Evolutionary conservation across 2,329 filamentous ascomycete genomes (phyloP).

Genomic region (Xylariales sp.): DNA sequence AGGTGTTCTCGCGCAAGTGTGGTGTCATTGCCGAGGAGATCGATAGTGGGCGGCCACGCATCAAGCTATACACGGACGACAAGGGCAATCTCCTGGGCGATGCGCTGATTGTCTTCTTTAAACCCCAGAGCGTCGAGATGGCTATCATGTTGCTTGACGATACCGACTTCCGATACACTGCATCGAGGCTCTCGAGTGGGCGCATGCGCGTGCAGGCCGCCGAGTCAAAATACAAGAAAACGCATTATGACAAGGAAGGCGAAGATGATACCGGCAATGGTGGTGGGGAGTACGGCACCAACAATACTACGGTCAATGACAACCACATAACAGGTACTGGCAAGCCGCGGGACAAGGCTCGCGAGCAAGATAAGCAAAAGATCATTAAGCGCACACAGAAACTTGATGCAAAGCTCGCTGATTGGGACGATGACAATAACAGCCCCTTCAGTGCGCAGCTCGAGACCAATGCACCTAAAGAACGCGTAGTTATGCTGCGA

Average conservation of each 20-base stretch:
- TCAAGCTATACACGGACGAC: conserved; percentile 91
- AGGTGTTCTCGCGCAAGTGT: conserved; percentile 84
- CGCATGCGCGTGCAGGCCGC: conserved; percentile 86
- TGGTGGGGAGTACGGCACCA: conserved; percentile 37
- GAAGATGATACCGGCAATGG: conserved; percentile 40
- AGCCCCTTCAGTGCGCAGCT: conserved; percentile 61
- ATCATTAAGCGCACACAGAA: conserved; percentile 93
- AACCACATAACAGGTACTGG: conserved; percentile 57
- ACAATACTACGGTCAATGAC: conserved; percentile 26
- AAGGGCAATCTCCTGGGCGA: conserved; percentile 92
- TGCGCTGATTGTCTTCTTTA: conserved; percentile 92
- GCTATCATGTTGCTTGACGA: conserved; percentile 85
- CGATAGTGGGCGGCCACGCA: conserved; percentile 85
- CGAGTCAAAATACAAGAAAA: conserved; percentile 91
- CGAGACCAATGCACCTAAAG: conserved; percentile 67
- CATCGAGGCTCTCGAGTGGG: conserved; percentile 64
- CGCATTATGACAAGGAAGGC: conserved; percentile 69
- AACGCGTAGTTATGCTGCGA: conserved; percentile 87
- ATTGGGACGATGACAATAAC: conserved; percentile 91
- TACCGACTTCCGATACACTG: conserved; percentile 77
- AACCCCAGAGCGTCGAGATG: conserved; percentile 89
- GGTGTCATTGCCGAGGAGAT: conserved; percentile 96
- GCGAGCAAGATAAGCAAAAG: conserved; percentile 82
- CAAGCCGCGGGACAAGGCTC: conserved; percentile 58
- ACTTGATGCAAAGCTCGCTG: conserved; percentile 88